Conservation (phyloP, 73 alveolate genomes). For the Paramecium caudatum region DNA sequence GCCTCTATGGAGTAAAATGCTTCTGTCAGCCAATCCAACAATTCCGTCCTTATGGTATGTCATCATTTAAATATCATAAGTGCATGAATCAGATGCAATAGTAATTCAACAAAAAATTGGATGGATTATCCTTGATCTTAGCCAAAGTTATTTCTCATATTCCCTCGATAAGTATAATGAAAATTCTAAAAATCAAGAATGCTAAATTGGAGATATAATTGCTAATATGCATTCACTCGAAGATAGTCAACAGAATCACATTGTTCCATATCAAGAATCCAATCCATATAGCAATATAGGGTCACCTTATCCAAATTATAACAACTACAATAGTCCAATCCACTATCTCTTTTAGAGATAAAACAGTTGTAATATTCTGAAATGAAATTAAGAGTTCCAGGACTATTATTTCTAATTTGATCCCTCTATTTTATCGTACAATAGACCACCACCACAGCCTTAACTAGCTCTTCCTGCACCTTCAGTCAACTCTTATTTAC, state of each 20-base stretch:
- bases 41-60: neutral
- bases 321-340: slow-evolving; percentile 28
- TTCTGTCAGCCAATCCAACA: neutral
- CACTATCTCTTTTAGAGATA: slow-evolving; percentile 30
- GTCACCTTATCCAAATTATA: slow-evolving; percentile 48
- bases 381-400: slow-evolving; percentile 21
- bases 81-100: neutral
- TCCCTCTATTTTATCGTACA: neutral
- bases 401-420: slow-evolving; percentile 50
- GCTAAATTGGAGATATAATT: slow-evolving; percentile 35
- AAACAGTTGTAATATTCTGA: neutral
- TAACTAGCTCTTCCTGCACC: slow-evolving; percentile 53
- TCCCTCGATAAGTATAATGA: neutral
- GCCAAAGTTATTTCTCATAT: slow-evolving; percentile 5
- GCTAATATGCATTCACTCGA: neutral
- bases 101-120: slow-evolving; percentile 21
- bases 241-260: neutral
- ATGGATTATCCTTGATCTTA: neutral
- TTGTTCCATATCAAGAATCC: neutral
- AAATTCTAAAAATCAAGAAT: neutral
- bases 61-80: neutral
- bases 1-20: slow-evolving; percentile 35
- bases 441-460: neutral
- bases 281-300: slow-evolving; percentile 29
- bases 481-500: neutral